These are phyloP conservation scores for Massarina eburnea DNA, from an alignment of 2,329 filamentous ascomycete species.

Conservation along the genomic window DNA sequence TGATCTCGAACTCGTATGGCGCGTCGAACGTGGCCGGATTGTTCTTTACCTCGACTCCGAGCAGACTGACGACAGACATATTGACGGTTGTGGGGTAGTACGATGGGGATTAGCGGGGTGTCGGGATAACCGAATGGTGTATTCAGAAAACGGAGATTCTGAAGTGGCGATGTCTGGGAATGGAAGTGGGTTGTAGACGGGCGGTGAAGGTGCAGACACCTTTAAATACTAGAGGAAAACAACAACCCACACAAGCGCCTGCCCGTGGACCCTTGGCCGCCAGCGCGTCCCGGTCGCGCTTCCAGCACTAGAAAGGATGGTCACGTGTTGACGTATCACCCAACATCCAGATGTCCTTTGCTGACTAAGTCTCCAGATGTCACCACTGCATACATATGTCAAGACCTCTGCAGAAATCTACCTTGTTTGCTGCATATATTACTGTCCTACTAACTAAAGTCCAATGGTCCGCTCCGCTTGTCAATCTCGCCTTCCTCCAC, in stretches of 20 bases:
- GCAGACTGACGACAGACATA: conserved; percentile 95
- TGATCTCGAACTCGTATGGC: conserved; percentile 97
- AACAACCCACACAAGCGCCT: background rate
- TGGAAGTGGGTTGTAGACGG: conserved; percentile 1
- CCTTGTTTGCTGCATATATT: background rate
- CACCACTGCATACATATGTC: too few relatives aligned
- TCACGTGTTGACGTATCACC: conserved; percentile 1
- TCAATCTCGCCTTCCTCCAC: background rate
- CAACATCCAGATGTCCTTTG: too few relatives aligned
- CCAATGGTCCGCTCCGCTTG: background rate
- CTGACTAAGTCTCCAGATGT: too few relatives aligned
- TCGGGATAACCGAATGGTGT: background rate
- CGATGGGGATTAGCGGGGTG: conserved; percentile 4
- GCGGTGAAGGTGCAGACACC: conserved; percentile 3
- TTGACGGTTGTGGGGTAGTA: conserved; percentile 33
- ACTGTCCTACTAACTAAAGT: background rate
- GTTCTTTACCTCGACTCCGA: conserved; percentile 94
- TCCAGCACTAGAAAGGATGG: background rate
- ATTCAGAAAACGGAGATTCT: background rate
- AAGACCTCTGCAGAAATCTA: background rate
- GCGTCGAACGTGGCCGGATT: conserved; percentile 94
- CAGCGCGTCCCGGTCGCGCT: conserved; percentile 6
- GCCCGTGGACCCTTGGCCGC: background rate
- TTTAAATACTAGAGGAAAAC: background rate
- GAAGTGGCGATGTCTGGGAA: background rate